A percentile compares a stretch with the other conserved stretches of the same genome.
Evolutionary conservation across 306 rosid genomes (phyloP).

Genomic region (Corylus heterophylla): DNA sequence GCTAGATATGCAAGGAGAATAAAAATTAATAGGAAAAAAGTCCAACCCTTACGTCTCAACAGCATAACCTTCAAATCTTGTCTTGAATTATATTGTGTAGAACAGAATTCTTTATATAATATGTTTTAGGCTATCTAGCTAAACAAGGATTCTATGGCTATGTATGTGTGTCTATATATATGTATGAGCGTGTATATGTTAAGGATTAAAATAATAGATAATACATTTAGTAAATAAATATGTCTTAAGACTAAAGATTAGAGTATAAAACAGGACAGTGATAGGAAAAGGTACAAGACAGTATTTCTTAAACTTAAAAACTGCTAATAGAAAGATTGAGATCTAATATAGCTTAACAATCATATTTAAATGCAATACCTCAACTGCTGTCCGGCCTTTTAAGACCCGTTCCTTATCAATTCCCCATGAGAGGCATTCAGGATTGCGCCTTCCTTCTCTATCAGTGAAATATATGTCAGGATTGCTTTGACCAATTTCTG

Average conservation of each 20-base stretch:
- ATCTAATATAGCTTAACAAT: constrained; percentile 1
- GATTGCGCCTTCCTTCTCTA: constrained; percentile 88
- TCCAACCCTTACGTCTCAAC: background rate
- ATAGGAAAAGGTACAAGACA: background rate
- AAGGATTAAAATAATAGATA: background rate
- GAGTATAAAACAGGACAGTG: background rate
- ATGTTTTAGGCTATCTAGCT: background rate
- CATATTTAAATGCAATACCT: constrained; percentile 49
- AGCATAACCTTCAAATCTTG: background rate
- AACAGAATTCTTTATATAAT: background rate
- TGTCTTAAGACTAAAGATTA: background rate
- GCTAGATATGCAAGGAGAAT: background rate
- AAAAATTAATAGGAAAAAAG: background rate
- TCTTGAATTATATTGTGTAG: background rate
- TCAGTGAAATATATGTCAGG: constrained; percentile 92
- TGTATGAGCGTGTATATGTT: background rate
- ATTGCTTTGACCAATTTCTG: constrained; percentile 92
- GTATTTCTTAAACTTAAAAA: background rate
- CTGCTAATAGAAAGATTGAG: background rate
- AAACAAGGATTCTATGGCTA: background rate
- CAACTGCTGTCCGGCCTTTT: constrained; percentile 92
- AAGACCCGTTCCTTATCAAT: constrained; percentile 93
- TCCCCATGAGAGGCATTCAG: constrained; percentile 98
- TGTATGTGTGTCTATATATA: background rate
- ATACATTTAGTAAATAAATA: background rate